Evolutionary conservation across 805 yeast genomes (phyloP), one percentile per base, ranked within the genome.

Genomic region (Myxozyma lipomycoides): DNA sequence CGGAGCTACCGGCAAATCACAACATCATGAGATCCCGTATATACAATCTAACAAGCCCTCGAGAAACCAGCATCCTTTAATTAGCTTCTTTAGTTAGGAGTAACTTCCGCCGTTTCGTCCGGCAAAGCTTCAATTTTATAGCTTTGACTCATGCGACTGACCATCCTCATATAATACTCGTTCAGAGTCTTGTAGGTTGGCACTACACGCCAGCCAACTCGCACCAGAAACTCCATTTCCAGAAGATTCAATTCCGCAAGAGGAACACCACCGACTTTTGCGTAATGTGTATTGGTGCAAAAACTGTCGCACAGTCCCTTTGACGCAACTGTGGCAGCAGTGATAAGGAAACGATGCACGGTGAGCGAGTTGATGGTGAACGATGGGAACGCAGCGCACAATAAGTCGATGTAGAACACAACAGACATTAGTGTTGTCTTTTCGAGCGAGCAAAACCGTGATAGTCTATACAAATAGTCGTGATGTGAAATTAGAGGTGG

Each of bases 211-310:
- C 93, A 91, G 52, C 82, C 79, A 7, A 91, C 91, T 55, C 89
- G 74, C 43, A 78, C 77, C 40, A 91, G 74, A 62, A 93, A 89
- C 67, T 93, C 98, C 46, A 85, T 81, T 65, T 91, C 98, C 42
- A 91, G 73, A 48, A 91, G 75, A 67, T 93, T 93, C 59, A 90
- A 72, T 64, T 89, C 97, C 52, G 81, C 76, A 43, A 84, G 71
- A 39, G 87, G 87, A 3, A 89, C 84, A 53, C 98, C 98, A 2
- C 98, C 98, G 18, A 93, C 97, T 65, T 85, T 86, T 10, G 98
- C 95, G 63, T 93, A 91, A 67, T 93, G 96, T 40, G 83, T 78
- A 67, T 90, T 91, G 15, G 96, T 88, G 69, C 93, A 90, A 68
- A 93, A 91, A 23, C 90, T 84, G 69, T 91, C 98, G 67, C 96